Conservation (phyloP, 2,329 filamentous ascomycete species). For the Aspergillus oerlinghausenensis region DNA sequence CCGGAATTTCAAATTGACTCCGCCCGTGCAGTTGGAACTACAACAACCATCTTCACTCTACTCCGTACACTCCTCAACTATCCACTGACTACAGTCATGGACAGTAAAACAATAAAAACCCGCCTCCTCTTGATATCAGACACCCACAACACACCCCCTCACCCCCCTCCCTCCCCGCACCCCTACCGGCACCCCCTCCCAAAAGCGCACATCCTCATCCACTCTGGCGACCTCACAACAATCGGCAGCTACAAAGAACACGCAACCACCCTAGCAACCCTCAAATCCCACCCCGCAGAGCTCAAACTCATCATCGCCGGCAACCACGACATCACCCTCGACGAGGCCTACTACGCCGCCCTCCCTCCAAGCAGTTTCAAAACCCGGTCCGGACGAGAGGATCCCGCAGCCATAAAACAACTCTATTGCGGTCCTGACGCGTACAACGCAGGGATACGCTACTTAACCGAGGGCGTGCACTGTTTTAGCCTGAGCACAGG, state of each 20-base stretch:
- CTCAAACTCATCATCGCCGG: conserved; percentile 61
- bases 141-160: conserved; percentile 32
- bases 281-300: conserved; percentile 45
- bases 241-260: too few relatives aligned
- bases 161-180: conserved; percentile 25
- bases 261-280: conserved; percentile 44
- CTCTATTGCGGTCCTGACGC: too few relatives aligned
- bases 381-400: background rate
- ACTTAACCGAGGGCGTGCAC: too few relatives aligned
- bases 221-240: conserved; percentile 55
- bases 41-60: too few relatives aligned
- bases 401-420: too few relatives aligned
- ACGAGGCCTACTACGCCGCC: conserved; percentile 44
- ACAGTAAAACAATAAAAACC: too few relatives aligned
- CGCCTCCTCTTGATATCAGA: conserved; percentile 39
- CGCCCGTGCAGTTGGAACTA: too few relatives aligned
- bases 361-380: conserved; percentile 25
- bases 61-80: too few relatives aligned
- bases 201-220: conserved; percentile 50
- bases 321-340: conserved; percentile 59
- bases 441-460: too few relatives aligned
- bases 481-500: too few relatives aligned
- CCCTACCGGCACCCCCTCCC: conserved; percentile 40
- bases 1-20: too few relatives aligned
- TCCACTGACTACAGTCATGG: too few relatives aligned